These are phyloP conservation scores for Rhytidiadelphus loreus DNA, from an alignment of 225 moss, liverwort and hornwort genomes.

Conservation along the genomic window DNA sequence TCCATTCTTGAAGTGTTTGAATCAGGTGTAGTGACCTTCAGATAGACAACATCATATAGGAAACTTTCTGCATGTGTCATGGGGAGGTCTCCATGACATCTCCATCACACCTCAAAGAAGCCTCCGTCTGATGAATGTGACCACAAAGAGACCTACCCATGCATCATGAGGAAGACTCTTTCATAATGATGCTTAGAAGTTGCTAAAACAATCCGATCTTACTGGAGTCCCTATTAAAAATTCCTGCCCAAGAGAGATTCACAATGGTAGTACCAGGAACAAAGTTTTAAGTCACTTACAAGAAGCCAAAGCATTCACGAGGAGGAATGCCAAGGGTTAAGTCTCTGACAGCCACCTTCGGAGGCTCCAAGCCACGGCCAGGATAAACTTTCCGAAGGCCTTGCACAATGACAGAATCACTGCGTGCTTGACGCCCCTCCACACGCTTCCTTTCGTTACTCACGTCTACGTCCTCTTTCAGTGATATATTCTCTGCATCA, in stretches of 20 bases:
- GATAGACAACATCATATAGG: too few species aligned
- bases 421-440: conserved; percentile 50
- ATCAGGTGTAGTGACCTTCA: not conserved
- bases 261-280: not conserved
- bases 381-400: conserved; percentile 70
- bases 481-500: conserved; percentile 19
- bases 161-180: not conserved
- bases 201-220: not conserved
- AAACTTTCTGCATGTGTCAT: not conserved
- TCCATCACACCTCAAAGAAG: not conserved
- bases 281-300: conserved; percentile 37
- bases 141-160: not conserved
- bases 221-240: not conserved
- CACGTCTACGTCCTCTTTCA: conserved; percentile 67
- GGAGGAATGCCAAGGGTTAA: conserved; percentile 75
- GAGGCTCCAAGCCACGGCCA: conserved; percentile 45
- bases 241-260: not conserved
- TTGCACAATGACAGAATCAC: conserved; percentile 56
- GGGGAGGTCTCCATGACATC: not conserved
- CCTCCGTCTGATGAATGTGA: not conserved
- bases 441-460: conserved; percentile 68
- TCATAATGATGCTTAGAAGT: not conserved
- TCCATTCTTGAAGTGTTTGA: not conserved
- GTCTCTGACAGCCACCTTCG: conserved; percentile 68
- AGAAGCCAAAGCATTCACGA: conserved; percentile 90